phyloP scores from a whole-genome alignment of 805 yeast species.

The Ogataea salicorniae region DNA sequence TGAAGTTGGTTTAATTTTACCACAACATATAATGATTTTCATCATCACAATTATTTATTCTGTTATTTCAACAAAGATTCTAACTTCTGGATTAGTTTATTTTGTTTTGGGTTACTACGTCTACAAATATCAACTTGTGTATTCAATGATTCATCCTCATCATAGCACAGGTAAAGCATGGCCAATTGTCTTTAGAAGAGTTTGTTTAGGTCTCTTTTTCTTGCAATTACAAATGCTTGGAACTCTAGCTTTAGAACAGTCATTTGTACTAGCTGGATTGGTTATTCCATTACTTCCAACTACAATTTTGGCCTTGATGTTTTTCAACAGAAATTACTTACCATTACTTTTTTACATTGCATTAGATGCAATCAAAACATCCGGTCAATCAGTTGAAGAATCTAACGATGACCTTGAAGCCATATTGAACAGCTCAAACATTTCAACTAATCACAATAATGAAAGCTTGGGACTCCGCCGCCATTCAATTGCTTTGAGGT shows the following conservation, averaged over 20 bases:
- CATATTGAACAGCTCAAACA: constrained; percentile 7
- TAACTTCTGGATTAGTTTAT: constrained; percentile 53
- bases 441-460: constrained; percentile 1
- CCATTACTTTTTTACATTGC: constrained; percentile 55
- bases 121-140: constrained; percentile 57
- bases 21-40: constrained; percentile 56
- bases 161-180: constrained; percentile 65
- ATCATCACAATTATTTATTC: constrained; percentile 56
- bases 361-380: constrained; percentile 47
- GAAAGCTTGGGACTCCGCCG: constrained; percentile 3
- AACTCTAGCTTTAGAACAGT: constrained; percentile 55
- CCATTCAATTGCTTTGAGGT: constrained; percentile 9
- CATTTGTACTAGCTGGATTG: constrained; percentile 43
- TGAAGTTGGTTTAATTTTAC: constrained; percentile 56
- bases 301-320: constrained; percentile 41
- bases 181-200: constrained; percentile 56
- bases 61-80: constrained; percentile 55
- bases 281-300: constrained; percentile 45
- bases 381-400: constrained; percentile 28
- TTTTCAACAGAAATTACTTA: constrained; percentile 48
- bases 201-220: constrained; percentile 49
- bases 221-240: constrained; percentile 64
- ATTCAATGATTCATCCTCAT: constrained; percentile 58
- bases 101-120: constrained; percentile 53
- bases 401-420: constrained; percentile 19